Conservation (phyloP, 805 yeast genomes). For the Candida chilensis region DNA sequence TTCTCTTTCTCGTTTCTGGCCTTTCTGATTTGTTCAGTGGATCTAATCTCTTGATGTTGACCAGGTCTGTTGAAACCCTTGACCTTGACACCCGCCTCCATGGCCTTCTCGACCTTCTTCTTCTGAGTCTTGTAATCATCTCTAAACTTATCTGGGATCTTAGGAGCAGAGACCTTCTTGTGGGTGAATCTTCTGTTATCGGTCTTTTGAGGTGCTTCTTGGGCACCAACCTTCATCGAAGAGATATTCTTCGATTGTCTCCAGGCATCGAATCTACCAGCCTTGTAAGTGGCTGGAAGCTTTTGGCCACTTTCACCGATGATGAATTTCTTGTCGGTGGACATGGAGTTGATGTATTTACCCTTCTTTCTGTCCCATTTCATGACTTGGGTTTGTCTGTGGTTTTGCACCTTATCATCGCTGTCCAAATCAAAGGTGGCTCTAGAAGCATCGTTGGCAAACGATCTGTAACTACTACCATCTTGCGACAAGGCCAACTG, state of each 20-base stretch:
- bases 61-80: constrained; percentile 54
- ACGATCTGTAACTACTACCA: constrained; percentile 31
- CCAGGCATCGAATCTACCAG: constrained; percentile 94
- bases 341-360: constrained; percentile 73
- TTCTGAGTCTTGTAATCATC: constrained; percentile 80
- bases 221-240: constrained; percentile 45
- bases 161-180: constrained; percentile 70
- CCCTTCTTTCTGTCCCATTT: constrained; percentile 93
- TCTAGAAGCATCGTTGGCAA: constrained; percentile 73
- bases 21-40: constrained; percentile 73
- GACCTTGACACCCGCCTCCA: constrained; percentile 62
- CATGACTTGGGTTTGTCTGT: constrained; percentile 60
- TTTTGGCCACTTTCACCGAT: constrained; percentile 91
- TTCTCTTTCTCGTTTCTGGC: constrained; percentile 61
- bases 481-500: constrained; percentile 42
- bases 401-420: constrained; percentile 64
- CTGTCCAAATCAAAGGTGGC: constrained; percentile 81
- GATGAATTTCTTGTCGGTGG: constrained; percentile 78
- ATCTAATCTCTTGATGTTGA: constrained; percentile 47
- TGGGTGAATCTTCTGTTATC: constrained; percentile 54
- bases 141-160: constrained; percentile 81
- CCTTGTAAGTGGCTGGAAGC: constrained; percentile 83
- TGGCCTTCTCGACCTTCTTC: constrained; percentile 73
- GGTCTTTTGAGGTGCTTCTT: constrained; percentile 26
- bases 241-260: constrained; percentile 56